Evolutionary conservation across 805 yeast species (phyloP).

Genomic region (Candida arabinofermentans): DNA sequence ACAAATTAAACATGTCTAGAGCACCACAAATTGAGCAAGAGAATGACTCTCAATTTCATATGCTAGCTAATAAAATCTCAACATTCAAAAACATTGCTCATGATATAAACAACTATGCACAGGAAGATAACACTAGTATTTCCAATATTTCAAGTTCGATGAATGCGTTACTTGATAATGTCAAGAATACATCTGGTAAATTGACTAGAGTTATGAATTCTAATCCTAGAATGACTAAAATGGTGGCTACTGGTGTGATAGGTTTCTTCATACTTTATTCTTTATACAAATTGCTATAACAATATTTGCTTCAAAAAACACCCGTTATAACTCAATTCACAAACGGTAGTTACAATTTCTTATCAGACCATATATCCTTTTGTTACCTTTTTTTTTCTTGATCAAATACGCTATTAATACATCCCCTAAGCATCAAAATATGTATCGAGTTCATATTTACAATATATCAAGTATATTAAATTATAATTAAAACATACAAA

Average conservation of each 20-base stretch:
- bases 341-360: too few species aligned
- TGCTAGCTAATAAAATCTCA: conserved; percentile 61
- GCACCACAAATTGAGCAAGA: conserved; percentile 33
- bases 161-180: conserved; percentile 40
- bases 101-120: conserved; percentile 64
- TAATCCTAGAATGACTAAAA: conserved; percentile 57
- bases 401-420: too few species aligned
- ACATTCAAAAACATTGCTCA: conserved; percentile 61
- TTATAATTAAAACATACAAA: not conserved
- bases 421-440: too few species aligned
- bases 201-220: conserved; percentile 52
- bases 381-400: too few species aligned
- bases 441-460: too few species aligned
- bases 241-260: conserved; percentile 53
- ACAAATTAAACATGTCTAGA: conserved; percentile 23
- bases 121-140: conserved; percentile 43
- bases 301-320: not conserved
- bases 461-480: too few species aligned
- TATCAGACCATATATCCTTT: too few species aligned
- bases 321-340: too few species aligned
- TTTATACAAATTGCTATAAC: conserved; percentile 41
- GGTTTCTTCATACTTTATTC: conserved; percentile 56
- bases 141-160: conserved; percentile 47
- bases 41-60: conserved; percentile 61
- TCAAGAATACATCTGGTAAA: conserved; percentile 49